Evolutionary conservation across 2,329 filamentous ascomycete species (phyloP).

Genomic region (Cryphonectria naterciae): DNA sequence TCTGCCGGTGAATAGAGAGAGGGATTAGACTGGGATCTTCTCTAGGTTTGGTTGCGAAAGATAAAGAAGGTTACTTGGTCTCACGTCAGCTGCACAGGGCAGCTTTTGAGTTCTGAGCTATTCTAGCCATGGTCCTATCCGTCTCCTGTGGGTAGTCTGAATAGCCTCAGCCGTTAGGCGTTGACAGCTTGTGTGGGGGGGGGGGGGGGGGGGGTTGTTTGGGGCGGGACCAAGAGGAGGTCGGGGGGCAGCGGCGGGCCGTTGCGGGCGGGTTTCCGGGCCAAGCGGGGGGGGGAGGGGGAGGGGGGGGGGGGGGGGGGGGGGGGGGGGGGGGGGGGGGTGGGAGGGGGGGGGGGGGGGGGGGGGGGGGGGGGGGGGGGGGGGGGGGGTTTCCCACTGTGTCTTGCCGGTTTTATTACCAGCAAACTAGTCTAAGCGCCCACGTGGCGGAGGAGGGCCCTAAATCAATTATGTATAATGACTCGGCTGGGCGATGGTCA

Average conservation of each 20-base stretch:
- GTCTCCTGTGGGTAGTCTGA: conserved; percentile 1
- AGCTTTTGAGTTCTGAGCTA: background rate
- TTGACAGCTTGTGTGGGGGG: background rate
- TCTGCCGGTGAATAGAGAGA: background rate
- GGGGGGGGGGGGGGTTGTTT: background rate
- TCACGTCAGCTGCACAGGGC: background rate
- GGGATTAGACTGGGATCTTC: background rate
- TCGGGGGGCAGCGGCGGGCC: background rate
- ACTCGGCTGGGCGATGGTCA: background rate
- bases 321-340: no score
- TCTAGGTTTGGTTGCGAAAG: background rate
- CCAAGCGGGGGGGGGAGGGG: no score
- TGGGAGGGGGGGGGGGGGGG: no score
- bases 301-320: no score
- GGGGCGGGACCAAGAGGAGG: background rate
- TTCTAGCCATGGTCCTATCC: background rate
- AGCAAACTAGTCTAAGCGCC: background rate
- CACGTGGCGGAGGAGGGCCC: background rate
- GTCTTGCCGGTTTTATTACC: background rate
- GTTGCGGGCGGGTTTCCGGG: background rate
- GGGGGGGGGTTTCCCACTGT: background rate
- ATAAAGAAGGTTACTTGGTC: background rate
- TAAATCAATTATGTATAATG: background rate
- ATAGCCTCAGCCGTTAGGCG: conserved; percentile 15
- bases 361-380: no score